These are phyloP conservation scores for Gliomastix tumulicola DNA, from an alignment of 2,329 filamentous ascomycete genomes.

Conservation along the genomic window DNA sequence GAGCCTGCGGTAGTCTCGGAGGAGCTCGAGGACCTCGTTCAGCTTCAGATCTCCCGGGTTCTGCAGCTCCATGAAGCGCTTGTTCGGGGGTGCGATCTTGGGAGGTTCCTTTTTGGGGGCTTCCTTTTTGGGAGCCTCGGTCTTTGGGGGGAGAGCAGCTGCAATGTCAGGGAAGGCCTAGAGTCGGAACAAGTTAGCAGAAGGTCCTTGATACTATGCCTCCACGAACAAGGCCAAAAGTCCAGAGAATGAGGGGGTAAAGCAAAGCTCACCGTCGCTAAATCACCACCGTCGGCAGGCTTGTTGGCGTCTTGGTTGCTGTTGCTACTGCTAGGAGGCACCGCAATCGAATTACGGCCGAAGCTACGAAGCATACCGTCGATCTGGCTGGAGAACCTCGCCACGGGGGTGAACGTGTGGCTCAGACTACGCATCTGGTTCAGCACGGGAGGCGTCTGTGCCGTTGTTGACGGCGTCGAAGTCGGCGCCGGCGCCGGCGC, in stretches of 20 bases:
- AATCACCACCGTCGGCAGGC: slow-evolving; percentile 43
- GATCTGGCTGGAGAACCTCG: slow-evolving; percentile 62
- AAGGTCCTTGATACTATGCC: no score
- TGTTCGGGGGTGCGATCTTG: slow-evolving; percentile 59
- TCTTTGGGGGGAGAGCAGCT: slow-evolving; percentile 45
- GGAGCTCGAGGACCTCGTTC: slow-evolving; percentile 64
- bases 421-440: slow-evolving; percentile 83
- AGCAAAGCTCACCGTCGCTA: slow-evolving; percentile 42
- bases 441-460: slow-evolving; percentile 51
- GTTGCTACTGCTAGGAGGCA: background rate
- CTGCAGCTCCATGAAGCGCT: slow-evolving; percentile 66
- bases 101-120: no score
- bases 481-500: slow-evolving; percentile 10
- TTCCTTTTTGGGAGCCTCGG: slow-evolving; percentile 20
- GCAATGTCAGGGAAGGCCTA: slow-evolving; percentile 58
- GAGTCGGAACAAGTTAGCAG: no score
- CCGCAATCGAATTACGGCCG: slow-evolving; percentile 43
- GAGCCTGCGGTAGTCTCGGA: slow-evolving; percentile 69
- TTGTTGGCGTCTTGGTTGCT: slow-evolving; percentile 26
- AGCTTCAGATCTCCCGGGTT: slow-evolving; percentile 64
- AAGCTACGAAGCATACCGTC: slow-evolving; percentile 71
- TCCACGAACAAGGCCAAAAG: no score
- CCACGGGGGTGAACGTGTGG: slow-evolving; percentile 76
- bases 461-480: slow-evolving; percentile 9
- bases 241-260: no score